Evolutionary conservation across 2,329 filamentous ascomycete species (phyloP), one percentile per base, ranked within the genome.

Genomic region (Alternaria rosae): DNA sequence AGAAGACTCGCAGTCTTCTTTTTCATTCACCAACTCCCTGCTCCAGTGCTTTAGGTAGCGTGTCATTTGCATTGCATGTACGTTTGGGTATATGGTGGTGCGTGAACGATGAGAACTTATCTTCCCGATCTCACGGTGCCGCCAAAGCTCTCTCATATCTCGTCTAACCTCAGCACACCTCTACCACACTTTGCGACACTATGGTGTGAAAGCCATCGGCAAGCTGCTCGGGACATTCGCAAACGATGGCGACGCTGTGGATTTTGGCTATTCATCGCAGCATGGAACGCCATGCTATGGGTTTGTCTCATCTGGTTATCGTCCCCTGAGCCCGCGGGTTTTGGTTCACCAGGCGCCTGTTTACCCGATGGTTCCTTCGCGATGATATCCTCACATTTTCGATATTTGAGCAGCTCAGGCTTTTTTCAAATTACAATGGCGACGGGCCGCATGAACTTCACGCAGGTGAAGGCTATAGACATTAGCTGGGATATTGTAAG

Each of bases 381-480:
- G 1, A 6, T 60, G 5, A 20, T 62, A 23, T 53, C 68, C 3
- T n/a, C 28, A 2, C 11, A n/a, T 1, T 72, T 47, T 35, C 47
- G 42, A 17, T 65, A 59, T 11, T 68, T 70, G 62, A 54, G 21
- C 4, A 3, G 13, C 3, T 65, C 65, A 0, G 61, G 65, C 0
- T 67, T 73, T 21, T 75, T 74, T 8, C 58, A 73, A 15, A 70
- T 75, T n/a, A 71, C 62, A 0, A 6, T 75, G 2, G 67, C 43
- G 4, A 60, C 47, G 25, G 68, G 70, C 0, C 20, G 45, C 0
- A 47, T 74, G 32, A 61, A 15, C 6, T 75, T 75, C 48, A 55
- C 52, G 0, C 12, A 65, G 28, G 72, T 63, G 0, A 75, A 73
- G 28, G 38, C 51, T 3, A 63, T 75, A 38, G 72, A 74, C 38